Evolutionary conservation across 306 rosid genomes (phyloP).

Genomic region (Ormosia emarginata): DNA sequence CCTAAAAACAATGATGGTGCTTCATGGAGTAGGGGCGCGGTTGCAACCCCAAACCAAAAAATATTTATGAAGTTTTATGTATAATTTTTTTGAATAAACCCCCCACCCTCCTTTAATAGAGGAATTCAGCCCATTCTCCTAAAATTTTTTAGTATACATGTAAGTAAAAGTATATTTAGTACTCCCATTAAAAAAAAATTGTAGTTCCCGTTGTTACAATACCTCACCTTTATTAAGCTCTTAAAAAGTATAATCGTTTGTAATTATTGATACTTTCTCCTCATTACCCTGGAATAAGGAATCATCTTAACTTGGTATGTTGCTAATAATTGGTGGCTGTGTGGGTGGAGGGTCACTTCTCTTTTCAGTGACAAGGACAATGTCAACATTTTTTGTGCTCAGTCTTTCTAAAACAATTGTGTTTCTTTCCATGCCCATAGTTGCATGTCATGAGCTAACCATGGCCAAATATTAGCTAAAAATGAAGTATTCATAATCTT

Average conservation of each 20-base stretch:
- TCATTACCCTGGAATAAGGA: neutral
- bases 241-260: neutral
- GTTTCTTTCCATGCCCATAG: neutral
- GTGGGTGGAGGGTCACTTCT: neutral
- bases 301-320: neutral
- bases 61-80: no score
- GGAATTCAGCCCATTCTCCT: no score
- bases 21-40: no score
- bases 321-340: neutral
- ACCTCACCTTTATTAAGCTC: neutral
- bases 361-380: neutral
- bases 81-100: no score
- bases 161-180: no score
- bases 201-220: no score
- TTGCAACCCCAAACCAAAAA: no score
- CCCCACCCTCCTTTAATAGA: no score
- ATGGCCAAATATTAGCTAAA: neutral
- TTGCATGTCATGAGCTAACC: neutral
- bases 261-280: neutral
- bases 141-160: no score
- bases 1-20: no score
- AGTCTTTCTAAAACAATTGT: neutral
- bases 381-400: neutral
- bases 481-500: neutral
- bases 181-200: no score